phyloP scores from a whole-genome alignment of 805 yeast genomes.

The Candida insectorum region DNA sequence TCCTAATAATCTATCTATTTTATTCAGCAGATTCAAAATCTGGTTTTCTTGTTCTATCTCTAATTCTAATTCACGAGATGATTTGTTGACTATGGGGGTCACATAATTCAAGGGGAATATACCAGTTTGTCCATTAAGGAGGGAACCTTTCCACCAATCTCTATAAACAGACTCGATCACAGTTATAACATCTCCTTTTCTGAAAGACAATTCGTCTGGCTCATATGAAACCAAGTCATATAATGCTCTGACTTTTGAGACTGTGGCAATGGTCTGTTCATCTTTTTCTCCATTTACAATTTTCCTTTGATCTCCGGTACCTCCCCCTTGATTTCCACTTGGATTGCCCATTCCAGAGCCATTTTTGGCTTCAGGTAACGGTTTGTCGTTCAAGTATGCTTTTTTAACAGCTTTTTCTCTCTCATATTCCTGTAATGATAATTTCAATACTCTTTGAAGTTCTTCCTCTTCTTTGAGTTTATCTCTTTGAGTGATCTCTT shows the following conservation, averaged over 20 bases:
- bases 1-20: slow-evolving; percentile 68
- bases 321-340: slow-evolving; percentile 9
- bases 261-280: slow-evolving; percentile 33
- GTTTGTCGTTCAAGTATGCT: slow-evolving; percentile 26
- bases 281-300: no score
- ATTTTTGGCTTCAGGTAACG: slow-evolving; percentile 28
- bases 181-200: slow-evolving; percentile 81
- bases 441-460: slow-evolving; percentile 66
- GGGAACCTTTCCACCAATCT: slow-evolving; percentile 95
- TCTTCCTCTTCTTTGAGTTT: slow-evolving; percentile 66
- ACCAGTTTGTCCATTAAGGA: slow-evolving; percentile 72
- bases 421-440: slow-evolving; percentile 66
- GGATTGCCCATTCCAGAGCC: slow-evolving; percentile 6
- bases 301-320: neutral
- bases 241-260: slow-evolving; percentile 75
- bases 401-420: slow-evolving; percentile 31
- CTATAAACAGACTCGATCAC: slow-evolving; percentile 84
- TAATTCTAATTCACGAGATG: slow-evolving; percentile 53
- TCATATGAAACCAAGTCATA: slow-evolving; percentile 78
- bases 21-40: slow-evolving; percentile 49
- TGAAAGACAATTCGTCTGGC: slow-evolving; percentile 83
- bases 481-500: slow-evolving; percentile 43
- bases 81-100: slow-evolving; percentile 65
- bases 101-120: slow-evolving; percentile 93
- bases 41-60: slow-evolving; percentile 50